Percentiles rank a stretch among this genome's conserved stretches.
phyloP scores from a whole-genome alignment of 2,329 filamentous ascomycete species.

The Endocalyx cinctus region DNA sequence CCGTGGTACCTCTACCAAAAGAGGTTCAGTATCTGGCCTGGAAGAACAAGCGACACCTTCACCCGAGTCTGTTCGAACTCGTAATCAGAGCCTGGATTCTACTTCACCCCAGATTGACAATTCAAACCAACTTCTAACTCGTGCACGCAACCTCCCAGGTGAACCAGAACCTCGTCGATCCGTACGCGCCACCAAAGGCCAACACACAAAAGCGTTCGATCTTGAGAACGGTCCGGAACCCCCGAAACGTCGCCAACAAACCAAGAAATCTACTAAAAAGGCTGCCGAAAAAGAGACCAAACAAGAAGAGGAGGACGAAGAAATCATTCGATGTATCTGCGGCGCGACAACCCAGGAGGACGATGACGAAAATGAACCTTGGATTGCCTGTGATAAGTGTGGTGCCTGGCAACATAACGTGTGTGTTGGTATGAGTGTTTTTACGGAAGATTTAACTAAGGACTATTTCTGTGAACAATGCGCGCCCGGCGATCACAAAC shows the following conservation, averaged over 20 bases:
- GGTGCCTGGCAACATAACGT: conserved; percentile 96
- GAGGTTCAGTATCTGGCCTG: neutral
- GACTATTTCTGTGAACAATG: conserved; percentile 93
- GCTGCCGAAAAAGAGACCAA: conserved; percentile 54
- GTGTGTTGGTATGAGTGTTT: conserved; percentile 81
- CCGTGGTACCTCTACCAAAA: conserved; percentile 6
- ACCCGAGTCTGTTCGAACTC: conserved; percentile 1
- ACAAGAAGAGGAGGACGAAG: conserved; percentile 51
- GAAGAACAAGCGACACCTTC: too few species aligned
- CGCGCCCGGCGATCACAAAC: conserved; percentile 75
- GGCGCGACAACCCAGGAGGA: conserved; percentile 82
- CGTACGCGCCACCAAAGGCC: conserved; percentile 92
- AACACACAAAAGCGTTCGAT: conserved; percentile 85
- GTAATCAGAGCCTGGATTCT: too few species aligned
- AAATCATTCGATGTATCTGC: conserved; percentile 89
- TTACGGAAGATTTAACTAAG: conserved; percentile 71
- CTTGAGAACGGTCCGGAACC: conserved; percentile 55
- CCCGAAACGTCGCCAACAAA: conserved; percentile 46
- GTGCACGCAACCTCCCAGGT: conserved; percentile 27
- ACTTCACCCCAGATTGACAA: too few species aligned
- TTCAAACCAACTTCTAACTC: conserved; percentile 21
- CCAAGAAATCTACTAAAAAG: conserved; percentile 46
- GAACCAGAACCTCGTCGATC: conserved; percentile 82
- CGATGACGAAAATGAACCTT: conserved; percentile 76
- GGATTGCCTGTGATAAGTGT: conserved; percentile 94